phyloP scores from a whole-genome alignment of 2,329 filamentous ascomycete species.

The Dactylellina haptotyla region DNA sequence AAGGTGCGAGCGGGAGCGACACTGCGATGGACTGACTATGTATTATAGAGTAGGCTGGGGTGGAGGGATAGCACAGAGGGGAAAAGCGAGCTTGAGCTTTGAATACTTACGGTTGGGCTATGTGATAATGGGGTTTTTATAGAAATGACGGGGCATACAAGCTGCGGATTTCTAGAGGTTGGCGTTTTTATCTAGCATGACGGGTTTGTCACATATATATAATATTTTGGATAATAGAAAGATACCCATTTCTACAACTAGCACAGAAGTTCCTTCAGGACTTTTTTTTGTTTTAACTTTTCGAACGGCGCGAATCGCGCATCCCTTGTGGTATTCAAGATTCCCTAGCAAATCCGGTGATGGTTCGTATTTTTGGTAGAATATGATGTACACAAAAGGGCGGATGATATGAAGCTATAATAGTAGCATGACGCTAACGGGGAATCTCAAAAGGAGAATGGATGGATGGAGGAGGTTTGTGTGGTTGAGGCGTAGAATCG shows the following conservation, averaged over 20 bases:
- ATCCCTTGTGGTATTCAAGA: background rate
- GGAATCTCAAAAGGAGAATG: background rate
- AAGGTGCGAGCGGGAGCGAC: background rate
- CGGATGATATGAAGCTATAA: constrained; percentile 14
- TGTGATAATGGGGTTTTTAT: no score
- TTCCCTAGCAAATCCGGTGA: constrained; percentile 22
- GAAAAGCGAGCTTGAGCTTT: no score
- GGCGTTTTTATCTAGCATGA: background rate
- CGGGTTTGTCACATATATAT: background rate
- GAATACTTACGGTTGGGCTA: no score
- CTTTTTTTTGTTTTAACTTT: no score
- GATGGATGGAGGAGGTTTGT: background rate
- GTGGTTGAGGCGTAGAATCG: constrained; percentile 15
- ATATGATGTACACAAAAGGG: constrained; percentile 36
- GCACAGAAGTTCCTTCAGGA: no score
- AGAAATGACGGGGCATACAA: background rate
- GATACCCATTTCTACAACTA: background rate
- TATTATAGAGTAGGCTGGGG: background rate
- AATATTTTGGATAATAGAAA: no score
- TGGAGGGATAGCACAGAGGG: background rate
- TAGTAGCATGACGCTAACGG: constrained; percentile 12
- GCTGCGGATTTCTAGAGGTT: background rate
- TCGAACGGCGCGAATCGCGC: background rate
- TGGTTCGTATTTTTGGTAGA: constrained; percentile 27
- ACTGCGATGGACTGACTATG: background rate